phyloP scores from a whole-genome alignment of 1,284 basidiomycete species.

The Cronartium quercuum region DNA sequence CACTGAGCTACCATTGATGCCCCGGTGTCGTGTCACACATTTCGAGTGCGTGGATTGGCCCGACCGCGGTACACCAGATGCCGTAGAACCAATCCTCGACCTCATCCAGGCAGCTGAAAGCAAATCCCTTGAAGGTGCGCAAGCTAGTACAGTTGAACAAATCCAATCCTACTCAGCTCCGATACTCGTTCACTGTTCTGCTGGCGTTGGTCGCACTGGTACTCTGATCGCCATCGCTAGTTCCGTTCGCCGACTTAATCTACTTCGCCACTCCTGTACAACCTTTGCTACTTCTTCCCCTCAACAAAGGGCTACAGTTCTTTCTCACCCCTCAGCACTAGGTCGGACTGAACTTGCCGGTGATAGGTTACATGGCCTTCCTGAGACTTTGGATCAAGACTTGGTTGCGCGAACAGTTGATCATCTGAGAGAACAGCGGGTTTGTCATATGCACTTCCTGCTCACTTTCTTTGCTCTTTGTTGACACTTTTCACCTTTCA shows the following conservation, averaged over 20 bases:
- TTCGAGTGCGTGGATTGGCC: constrained; percentile 58
- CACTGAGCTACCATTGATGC: constrained; percentile 18
- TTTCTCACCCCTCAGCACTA: not conserved
- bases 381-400: constrained; percentile 50
- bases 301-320: not conserved
- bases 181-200: constrained; percentile 67
- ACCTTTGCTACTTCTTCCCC: not conserved
- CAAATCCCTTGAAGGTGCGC: constrained; percentile 42
- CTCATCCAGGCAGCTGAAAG: constrained; percentile 42
- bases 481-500: not conserved
- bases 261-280: constrained; percentile 50
- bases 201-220: constrained; percentile 53
- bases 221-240: constrained; percentile 61
- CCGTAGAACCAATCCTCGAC: constrained; percentile 41
- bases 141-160: constrained; percentile 52
- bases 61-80: constrained; percentile 67
- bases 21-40: constrained; percentile 39
- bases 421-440: constrained; percentile 62
- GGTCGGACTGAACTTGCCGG: not conserved
- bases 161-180: constrained; percentile 53
- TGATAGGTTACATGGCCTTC: not conserved
- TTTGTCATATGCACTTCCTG: not conserved
- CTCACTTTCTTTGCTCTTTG: not conserved
- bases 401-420: constrained; percentile 67
- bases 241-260: constrained; percentile 58